A percentile compares a stretch with the other conserved stretches of the same genome.
Evolutionary conservation across 805 yeast species (phyloP).

Genomic region (Wickerhamomyces rabaulensis): DNA sequence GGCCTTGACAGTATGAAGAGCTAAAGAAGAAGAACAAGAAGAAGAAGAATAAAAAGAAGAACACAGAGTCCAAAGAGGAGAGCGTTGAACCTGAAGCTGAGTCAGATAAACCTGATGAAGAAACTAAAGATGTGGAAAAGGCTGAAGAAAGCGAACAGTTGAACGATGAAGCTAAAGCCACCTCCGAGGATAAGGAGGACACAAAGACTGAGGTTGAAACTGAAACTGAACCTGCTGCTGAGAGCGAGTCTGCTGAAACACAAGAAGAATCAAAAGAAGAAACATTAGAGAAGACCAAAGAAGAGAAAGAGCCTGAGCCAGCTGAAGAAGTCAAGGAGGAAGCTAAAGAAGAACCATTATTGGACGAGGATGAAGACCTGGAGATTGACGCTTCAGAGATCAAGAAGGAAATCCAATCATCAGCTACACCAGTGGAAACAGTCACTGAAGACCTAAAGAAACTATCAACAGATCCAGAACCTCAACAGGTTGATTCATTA

Average conservation of each 20-base stretch:
- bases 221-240: not conserved
- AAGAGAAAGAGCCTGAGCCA: constrained; percentile 5
- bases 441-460: not conserved
- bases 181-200: no score
- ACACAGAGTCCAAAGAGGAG: constrained; percentile 10
- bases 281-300: not conserved
- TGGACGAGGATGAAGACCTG: not conserved
- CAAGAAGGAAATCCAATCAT: not conserved
- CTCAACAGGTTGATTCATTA: constrained; percentile 7
- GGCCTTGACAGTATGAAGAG: constrained; percentile 46
- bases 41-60: constrained; percentile 32
- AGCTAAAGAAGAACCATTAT: not conserved
- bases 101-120: constrained; percentile 4
- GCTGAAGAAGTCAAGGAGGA: not conserved
- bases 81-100: constrained; percentile 4
- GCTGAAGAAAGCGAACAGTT: constrained; percentile 1
- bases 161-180: no score
- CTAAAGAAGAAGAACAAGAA: constrained; percentile 56
- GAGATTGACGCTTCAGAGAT: not conserved
- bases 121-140: constrained; percentile 2
- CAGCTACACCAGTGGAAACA: not conserved
- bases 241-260: constrained; percentile 4
- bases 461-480: not conserved
- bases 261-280: no score
- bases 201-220: no score